Percentiles rank a stretch among this genome's conserved stretches.
These are phyloP conservation scores for Chrysoporthe austroafricana DNA, from an alignment of 2,329 filamentous ascomycete species.

Conservation along the genomic window DNA sequence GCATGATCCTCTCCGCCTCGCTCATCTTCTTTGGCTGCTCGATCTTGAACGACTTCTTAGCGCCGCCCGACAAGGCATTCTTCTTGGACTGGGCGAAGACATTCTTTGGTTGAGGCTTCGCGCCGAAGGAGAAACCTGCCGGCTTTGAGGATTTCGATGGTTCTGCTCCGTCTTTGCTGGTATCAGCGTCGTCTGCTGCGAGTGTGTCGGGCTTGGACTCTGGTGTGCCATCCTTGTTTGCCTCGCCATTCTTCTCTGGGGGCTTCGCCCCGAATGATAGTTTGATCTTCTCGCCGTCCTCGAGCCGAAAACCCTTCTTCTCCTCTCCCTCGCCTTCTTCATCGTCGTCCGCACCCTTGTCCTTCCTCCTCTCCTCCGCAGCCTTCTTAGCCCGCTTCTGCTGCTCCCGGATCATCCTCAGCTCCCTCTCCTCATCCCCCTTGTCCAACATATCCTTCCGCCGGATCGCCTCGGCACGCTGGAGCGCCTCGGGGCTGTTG, in stretches of 20 bases:
- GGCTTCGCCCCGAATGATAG: slow-evolving; percentile 65
- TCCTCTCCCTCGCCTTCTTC: slow-evolving; percentile 47
- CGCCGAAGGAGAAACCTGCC: slow-evolving; percentile 70
- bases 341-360: slow-evolving; percentile 43
- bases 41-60: slow-evolving; percentile 63
- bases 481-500: slow-evolving; percentile 82
- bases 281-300: slow-evolving; percentile 77
- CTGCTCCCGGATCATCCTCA: slow-evolving; percentile 81
- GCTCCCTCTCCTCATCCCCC: slow-evolving; percentile 88
- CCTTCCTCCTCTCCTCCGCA: slow-evolving; percentile 50
- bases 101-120: slow-evolving; percentile 70
- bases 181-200: slow-evolving; percentile 31
- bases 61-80: slow-evolving; percentile 64
- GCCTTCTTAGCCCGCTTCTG: slow-evolving; percentile 74
- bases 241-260: slow-evolving; percentile 30
- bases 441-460: slow-evolving; percentile 86
- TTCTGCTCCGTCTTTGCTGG: slow-evolving; percentile 29
- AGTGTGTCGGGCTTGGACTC: slow-evolving; percentile 20
- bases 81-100: slow-evolving; percentile 72
- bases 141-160: slow-evolving; percentile 36
- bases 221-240: slow-evolving; percentile 24
- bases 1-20: slow-evolving; percentile 88
- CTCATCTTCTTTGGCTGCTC: slow-evolving; percentile 81
- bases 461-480: slow-evolving; percentile 77
- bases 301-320: slow-evolving; percentile 57